Percentiles rank a stretch among this genome's conserved stretches.
These are phyloP conservation scores for Botrytis pseudocinerea DNA, from an alignment of 2,329 filamentous ascomycete species.

Conservation along the genomic window DNA sequence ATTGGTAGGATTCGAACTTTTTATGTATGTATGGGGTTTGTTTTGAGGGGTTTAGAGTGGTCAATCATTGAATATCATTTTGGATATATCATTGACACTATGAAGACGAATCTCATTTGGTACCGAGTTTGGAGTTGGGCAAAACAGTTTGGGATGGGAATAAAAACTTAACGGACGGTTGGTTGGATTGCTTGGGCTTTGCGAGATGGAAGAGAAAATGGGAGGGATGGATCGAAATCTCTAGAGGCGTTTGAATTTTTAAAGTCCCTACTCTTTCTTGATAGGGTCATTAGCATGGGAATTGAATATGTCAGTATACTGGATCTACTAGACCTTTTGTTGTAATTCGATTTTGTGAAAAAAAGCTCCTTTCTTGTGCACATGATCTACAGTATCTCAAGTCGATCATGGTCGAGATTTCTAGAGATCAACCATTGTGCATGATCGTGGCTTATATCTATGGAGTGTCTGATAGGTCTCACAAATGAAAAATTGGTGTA, in stretches of 20 bases:
- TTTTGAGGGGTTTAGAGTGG: neutral
- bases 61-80: slow-evolving; percentile 18
- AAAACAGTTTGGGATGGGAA: slow-evolving; percentile 1
- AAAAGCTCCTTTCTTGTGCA: neutral
- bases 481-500: neutral
- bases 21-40: slow-evolving; percentile 5
- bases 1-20: slow-evolving; percentile 1
- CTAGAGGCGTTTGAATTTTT: slow-evolving; percentile 17
- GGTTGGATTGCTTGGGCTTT: slow-evolving; percentile 13
- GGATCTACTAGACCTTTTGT: neutral
- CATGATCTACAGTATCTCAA: neutral
- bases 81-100: slow-evolving; percentile 16
- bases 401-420: neutral
- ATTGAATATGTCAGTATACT: neutral
- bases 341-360: neutral
- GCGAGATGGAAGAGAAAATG: slow-evolving; percentile 16
- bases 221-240: slow-evolving; percentile 5
- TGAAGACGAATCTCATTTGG: slow-evolving; percentile 8
- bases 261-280: neutral
- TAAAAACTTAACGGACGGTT: slow-evolving; percentile 1
- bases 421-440: neutral
- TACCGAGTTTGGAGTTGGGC: slow-evolving; percentile 10
- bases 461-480: neutral
- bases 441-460: neutral
- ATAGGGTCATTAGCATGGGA: neutral